Percentiles rank a stretch among this genome's conserved stretches.
Evolutionary conservation across 2,329 filamentous ascomycete genomes (phyloP).

Genomic region (Colletotrichum chrysophilum): DNA sequence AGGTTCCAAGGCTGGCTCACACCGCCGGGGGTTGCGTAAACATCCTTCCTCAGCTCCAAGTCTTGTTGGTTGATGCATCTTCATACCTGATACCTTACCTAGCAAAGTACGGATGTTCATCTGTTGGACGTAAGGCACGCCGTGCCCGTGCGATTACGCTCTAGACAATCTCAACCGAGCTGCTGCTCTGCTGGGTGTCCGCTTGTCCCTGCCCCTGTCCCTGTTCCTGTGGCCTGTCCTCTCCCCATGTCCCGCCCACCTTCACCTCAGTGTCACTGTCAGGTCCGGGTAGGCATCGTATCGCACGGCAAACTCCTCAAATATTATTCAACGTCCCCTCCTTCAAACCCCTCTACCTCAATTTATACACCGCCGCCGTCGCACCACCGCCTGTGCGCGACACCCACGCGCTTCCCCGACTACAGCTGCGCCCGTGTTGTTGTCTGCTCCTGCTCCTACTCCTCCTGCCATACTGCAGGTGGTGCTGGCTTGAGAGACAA

Average conservation of each 20-base stretch:
- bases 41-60: background rate
- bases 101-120: background rate
- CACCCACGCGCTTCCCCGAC: background rate
- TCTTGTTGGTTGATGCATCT: background rate
- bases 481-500: background rate
- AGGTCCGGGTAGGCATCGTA: background rate
- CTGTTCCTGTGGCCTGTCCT: background rate
- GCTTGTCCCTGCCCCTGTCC: background rate
- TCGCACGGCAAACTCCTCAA: background rate
- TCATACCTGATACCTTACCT: background rate
- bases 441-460: background rate
- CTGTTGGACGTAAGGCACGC: background rate
- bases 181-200: background rate
- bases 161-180: background rate
- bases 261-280: background rate
- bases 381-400: background rate
- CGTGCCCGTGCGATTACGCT: background rate
- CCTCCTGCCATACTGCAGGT: background rate
- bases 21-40: slow-evolving; percentile 1
- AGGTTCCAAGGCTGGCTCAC: background rate
- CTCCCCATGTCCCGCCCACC: background rate
- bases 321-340: background rate
- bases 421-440: background rate
- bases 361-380: background rate
- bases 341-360: background rate